phyloP scores from a whole-genome alignment of 2,329 filamentous ascomycete species.

The Coniochaeta sp. region DNA sequence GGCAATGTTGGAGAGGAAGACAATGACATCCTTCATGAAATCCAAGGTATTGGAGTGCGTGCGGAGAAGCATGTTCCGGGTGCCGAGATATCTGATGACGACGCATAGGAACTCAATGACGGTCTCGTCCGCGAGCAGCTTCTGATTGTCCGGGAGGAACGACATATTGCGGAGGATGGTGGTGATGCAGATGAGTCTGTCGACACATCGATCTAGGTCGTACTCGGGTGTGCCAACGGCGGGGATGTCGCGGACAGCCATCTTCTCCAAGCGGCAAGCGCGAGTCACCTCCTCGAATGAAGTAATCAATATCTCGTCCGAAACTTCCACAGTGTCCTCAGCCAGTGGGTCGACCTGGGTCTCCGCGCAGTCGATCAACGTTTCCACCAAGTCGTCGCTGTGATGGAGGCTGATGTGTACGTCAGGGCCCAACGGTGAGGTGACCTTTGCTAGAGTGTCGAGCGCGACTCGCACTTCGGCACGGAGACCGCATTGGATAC shows the following conservation, averaged over 20 bases:
- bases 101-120: slow-evolving; percentile 80
- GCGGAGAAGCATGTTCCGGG: slow-evolving; percentile 76
- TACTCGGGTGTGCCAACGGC: slow-evolving; percentile 71
- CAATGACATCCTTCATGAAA: slow-evolving; percentile 93
- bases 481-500: slow-evolving; percentile 82
- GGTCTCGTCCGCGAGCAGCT: slow-evolving; percentile 62
- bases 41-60: slow-evolving; percentile 81
- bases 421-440: slow-evolving; percentile 49
- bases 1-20: slow-evolving; percentile 83
- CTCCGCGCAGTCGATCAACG: slow-evolving; percentile 83
- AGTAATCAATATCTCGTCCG: slow-evolving; percentile 73
- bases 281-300: slow-evolving; percentile 85
- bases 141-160: slow-evolving; percentile 70
- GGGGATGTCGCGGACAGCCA: slow-evolving; percentile 63
- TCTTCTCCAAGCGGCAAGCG: slow-evolving; percentile 66
- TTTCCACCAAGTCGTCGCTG: slow-evolving; percentile 84
- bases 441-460: slow-evolving; percentile 69
- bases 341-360: slow-evolving; percentile 79
- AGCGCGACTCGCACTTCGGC: slow-evolving; percentile 84
- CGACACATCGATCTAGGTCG: slow-evolving; percentile 77
- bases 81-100: slow-evolving; percentile 80
- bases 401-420: slow-evolving; percentile 57
- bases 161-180: slow-evolving; percentile 91
- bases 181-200: slow-evolving; percentile 81
- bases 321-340: slow-evolving; percentile 77